Evolutionary conservation across 2,329 filamentous ascomycete species (phyloP).

Genomic region (Ophiostoma sp.): DNA sequence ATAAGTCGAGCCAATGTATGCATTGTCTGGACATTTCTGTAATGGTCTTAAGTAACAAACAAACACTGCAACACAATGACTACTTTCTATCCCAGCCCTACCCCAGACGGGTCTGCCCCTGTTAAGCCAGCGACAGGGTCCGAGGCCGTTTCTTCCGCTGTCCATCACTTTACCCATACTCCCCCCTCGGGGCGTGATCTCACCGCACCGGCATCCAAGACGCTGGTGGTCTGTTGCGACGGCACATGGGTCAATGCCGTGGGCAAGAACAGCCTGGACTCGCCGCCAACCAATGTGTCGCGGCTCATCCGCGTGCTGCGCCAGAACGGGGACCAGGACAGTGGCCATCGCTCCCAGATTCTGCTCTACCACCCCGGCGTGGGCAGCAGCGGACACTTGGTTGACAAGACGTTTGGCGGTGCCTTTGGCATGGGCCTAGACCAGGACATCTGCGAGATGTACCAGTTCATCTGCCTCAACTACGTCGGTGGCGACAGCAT

Average conservation of each 20-base stretch:
- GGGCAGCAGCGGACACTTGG: constrained; percentile 30
- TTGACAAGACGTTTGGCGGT: constrained; percentile 33
- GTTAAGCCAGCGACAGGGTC: background rate
- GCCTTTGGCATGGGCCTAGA: constrained; percentile 34
- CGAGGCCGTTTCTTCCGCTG: background rate
- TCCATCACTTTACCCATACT: background rate
- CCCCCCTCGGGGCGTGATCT: background rate
- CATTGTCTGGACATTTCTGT: too few relatives aligned
- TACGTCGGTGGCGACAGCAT: constrained; percentile 36
- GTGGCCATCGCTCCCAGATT: constrained; percentile 28
- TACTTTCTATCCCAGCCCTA: background rate
- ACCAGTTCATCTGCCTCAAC: constrained; percentile 38
- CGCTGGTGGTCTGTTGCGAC: constrained; percentile 34
- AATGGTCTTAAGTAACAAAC: too few relatives aligned
- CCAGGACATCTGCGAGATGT: constrained; percentile 35
- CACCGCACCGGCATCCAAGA: constrained; percentile 24
- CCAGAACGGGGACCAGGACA: constrained; percentile 24
- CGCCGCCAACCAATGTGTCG: constrained; percentile 24
- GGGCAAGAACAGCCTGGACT: constrained; percentile 26
- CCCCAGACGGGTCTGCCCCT: background rate
- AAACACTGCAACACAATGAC: background rate
- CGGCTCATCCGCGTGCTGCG: constrained; percentile 23
- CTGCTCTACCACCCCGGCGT: constrained; percentile 34
- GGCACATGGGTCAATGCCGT: constrained; percentile 35
- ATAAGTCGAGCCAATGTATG: too few relatives aligned